Conservation (phyloP, 2,329 filamentous ascomycete genomes). For the Sclerotinia trifoliorum region DNA sequence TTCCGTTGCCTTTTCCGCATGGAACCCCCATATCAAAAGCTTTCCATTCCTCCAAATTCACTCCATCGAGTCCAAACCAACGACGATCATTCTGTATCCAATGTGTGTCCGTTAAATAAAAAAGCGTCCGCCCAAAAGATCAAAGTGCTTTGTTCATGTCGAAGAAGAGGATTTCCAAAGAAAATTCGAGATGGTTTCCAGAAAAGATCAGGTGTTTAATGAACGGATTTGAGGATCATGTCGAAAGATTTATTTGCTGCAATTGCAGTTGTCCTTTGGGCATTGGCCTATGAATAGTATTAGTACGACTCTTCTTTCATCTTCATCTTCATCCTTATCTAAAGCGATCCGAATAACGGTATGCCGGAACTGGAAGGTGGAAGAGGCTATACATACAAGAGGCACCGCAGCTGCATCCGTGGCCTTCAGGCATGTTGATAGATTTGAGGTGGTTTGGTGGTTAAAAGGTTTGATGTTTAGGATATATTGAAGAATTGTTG, state of each 20-base stretch:
- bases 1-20: not conserved
- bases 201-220: not conserved
- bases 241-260: not conserved
- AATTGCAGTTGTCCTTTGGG: slow-evolving; percentile 5
- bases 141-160: slow-evolving; percentile 1
- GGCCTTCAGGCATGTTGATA: slow-evolving; percentile 10
- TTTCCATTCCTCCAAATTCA: not conserved
- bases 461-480: not conserved
- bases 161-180: not conserved
- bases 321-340: too few species aligned
- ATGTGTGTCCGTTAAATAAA: not conserved
- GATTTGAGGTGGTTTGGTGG: not conserved
- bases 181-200: not conserved
- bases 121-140: not conserved
- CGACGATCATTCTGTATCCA: slow-evolving; percentile 1
- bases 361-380: not conserved
- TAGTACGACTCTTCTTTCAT: not conserved
- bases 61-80: not conserved
- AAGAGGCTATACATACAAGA: not conserved
- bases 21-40: not conserved
- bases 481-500: not conserved
- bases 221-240: not conserved
- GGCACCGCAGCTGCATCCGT: not conserved
- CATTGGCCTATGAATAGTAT: not conserved
- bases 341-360: not conserved